Base-by-base conservation (phyloP, 768 basidiomycete genomes). In the Lactarius deliciosus region DNA sequence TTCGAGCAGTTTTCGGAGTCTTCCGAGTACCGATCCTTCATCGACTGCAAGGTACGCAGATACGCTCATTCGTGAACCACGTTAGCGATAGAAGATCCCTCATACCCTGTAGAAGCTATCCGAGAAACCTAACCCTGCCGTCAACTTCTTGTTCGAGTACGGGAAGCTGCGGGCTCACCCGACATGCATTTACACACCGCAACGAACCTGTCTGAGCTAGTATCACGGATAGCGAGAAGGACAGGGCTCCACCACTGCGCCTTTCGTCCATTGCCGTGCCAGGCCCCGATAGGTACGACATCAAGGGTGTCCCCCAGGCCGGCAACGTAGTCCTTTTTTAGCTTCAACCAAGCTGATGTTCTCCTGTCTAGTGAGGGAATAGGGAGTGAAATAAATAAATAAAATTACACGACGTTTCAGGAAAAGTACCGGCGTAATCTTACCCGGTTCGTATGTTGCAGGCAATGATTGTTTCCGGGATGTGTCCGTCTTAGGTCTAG, bases 101-200 rank as follows among this genome's bases (percentile, higher is more conserved):
- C 76, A 57, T 72, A 85, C 90, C 79, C 85, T 90, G 77, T 93
- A 93, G 74, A 92, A 92, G 28, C 77, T 78, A 75, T 95, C 94
- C 34, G 91, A 86, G 77, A 97, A 97, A 4, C 93, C 93, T 87
- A 75, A 66, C 38, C 58, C 18, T n/a, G 6, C 7, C 1, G 47
- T 56, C 34, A 60, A 60, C 36, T 20, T 41, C 30, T 58, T 28
- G 7, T 32, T 13, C 30, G 38, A 28, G 60, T 60, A 30, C 57
- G 2, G 50, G 64, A 9, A 28, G 32, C 41, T 45, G 36, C 58
- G 61, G 56, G 74, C 82, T 66, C 69, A 87, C 90, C 90, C 68
- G 90, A 92, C 87, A 93, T 91, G 81, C 91, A 94, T 76, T 97
- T 96, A 76, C 92, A 94, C 20, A 95, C 82, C 2, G 90, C 94